These are phyloP conservation scores for Arthrobotrys musiformis DNA, from an alignment of 2,329 filamentous ascomycete species.

Conservation along the genomic window DNA sequence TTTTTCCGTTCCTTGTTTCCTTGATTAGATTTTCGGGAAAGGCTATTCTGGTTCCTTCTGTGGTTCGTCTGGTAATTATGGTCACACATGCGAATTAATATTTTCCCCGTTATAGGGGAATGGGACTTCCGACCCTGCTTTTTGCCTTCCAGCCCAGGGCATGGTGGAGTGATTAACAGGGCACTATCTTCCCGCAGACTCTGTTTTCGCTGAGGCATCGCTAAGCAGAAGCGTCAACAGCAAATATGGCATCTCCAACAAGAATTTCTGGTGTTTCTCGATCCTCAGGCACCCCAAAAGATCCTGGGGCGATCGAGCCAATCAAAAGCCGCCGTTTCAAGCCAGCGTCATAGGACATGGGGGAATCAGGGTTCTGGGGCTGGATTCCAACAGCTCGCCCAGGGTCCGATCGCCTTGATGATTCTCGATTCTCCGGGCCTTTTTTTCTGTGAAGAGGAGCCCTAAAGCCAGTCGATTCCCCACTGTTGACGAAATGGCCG, in stretches of 20 bases:
- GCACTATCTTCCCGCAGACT: no score
- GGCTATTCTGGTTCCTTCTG: background rate
- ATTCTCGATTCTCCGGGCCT: slow-evolving; percentile 49
- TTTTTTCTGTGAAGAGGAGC: slow-evolving; percentile 3
- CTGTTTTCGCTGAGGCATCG: slow-evolving; percentile 41
- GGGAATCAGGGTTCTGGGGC: slow-evolving; percentile 24
- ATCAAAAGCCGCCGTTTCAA: slow-evolving; percentile 6
- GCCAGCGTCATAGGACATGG: slow-evolving; percentile 38
- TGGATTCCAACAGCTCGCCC: background rate
- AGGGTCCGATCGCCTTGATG: slow-evolving; percentile 50
- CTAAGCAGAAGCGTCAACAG: slow-evolving; percentile 4
- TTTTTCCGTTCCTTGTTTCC: background rate
- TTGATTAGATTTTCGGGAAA: slow-evolving; percentile 9
- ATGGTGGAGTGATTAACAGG: slow-evolving; percentile 20
- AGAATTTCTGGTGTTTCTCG: slow-evolving; percentile 47
- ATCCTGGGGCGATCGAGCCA: slow-evolving; percentile 48
- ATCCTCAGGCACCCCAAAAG: slow-evolving; percentile 24
- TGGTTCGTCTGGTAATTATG: background rate
- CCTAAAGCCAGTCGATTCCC: slow-evolving; percentile 26
- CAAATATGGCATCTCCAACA: slow-evolving; percentile 48
- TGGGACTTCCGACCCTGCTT: slow-evolving; percentile 21
- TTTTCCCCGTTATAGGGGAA: slow-evolving; percentile 5
- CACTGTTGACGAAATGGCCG: slow-evolving; percentile 28
- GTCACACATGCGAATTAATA: background rate
- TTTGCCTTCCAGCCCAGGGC: slow-evolving; percentile 19